phyloP scores from a whole-genome alignment of 257 asterid species.

The Nicotiana undulata region DNA sequence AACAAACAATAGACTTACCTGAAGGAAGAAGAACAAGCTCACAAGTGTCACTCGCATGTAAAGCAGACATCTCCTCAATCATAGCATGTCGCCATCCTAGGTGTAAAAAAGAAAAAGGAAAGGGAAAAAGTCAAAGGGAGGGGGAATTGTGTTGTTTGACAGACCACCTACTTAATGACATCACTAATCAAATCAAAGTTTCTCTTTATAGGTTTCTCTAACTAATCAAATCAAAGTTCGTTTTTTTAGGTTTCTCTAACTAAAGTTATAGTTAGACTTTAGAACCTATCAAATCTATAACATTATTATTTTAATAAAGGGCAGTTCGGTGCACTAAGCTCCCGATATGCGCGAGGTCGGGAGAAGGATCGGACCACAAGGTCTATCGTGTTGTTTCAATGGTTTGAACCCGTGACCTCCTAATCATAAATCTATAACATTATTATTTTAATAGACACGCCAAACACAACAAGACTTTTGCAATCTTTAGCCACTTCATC shows the following conservation, averaged over 20 bases:
- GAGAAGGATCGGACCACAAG: too few species aligned
- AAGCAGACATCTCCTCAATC: too few species aligned
- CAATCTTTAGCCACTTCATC: not conserved
- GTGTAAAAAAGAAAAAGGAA: too few species aligned
- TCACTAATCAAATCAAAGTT: not conserved
- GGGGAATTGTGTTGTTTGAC: not conserved
- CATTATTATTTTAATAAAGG: not conserved
- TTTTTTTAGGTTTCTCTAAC: slow-evolving; percentile 17
- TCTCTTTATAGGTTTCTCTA: not conserved
- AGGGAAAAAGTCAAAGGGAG: not conserved
- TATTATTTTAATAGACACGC: not conserved
- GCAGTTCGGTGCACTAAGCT: too few species aligned
- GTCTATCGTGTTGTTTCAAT: too few species aligned
- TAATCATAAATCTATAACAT: too few species aligned
- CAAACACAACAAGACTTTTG: slow-evolving; percentile 9
- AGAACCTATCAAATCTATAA: not conserved
- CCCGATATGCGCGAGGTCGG: too few species aligned
- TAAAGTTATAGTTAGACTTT: slow-evolving; percentile 10
- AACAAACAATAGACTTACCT: too few species aligned
- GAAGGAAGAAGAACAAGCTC: too few species aligned
- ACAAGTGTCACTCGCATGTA: too few species aligned
- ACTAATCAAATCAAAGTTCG: not conserved
- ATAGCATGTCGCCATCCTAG: too few species aligned
- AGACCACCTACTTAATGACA: slow-evolving; percentile 17
- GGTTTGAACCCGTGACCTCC: too few species aligned